These are phyloP conservation scores for Lipomyces sp. DNA, from an alignment of 805 yeast species.

Conservation along the genomic window DNA sequence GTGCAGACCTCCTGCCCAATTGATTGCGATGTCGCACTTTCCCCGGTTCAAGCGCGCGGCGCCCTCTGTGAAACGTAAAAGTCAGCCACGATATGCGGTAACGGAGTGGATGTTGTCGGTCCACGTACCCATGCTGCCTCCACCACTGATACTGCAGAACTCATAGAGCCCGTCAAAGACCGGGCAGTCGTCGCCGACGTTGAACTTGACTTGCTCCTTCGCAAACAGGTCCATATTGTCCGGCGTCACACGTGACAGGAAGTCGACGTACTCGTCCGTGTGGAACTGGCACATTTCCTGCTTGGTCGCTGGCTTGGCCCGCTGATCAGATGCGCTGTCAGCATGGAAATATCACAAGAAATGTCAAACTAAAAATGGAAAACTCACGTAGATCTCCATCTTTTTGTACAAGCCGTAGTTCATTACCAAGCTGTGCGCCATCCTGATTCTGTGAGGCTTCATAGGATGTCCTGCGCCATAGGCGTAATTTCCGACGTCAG, in stretches of 20 bases:
- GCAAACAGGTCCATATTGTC: conserved; percentile 42
- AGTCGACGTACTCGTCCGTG: conserved; percentile 95
- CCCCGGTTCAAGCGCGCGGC: conserved; percentile 83
- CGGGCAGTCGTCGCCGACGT: conserved; percentile 96
- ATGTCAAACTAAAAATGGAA: background rate
- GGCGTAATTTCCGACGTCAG: conserved; percentile 96
- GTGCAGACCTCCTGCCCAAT: conserved; percentile 95
- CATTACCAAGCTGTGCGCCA: conserved; percentile 97
- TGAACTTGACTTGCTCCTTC: conserved; percentile 86
- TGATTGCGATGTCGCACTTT: conserved; percentile 90
- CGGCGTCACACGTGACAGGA: conserved; percentile 37
- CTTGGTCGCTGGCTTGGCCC: conserved; percentile 96
- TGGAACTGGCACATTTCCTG: conserved; percentile 99
- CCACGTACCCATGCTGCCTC: conserved; percentile 73
- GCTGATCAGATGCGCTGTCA: too few relatives aligned
- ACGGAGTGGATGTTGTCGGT: background rate
- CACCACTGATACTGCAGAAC: conserved; percentile 82
- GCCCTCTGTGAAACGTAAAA: conserved; percentile 45
- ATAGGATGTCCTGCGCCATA: conserved; percentile 98
- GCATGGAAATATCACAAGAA: background rate
- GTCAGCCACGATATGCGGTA: background rate
- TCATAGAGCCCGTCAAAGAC: conserved; percentile 93
- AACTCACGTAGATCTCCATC: conserved; percentile 77
- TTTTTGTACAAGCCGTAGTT: conserved; percentile 93
- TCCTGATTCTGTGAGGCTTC: conserved; percentile 98